These are phyloP conservation scores for Aspergillus sp. DNA, from an alignment of 2,329 filamentous ascomycete species.

Conservation along the genomic window DNA sequence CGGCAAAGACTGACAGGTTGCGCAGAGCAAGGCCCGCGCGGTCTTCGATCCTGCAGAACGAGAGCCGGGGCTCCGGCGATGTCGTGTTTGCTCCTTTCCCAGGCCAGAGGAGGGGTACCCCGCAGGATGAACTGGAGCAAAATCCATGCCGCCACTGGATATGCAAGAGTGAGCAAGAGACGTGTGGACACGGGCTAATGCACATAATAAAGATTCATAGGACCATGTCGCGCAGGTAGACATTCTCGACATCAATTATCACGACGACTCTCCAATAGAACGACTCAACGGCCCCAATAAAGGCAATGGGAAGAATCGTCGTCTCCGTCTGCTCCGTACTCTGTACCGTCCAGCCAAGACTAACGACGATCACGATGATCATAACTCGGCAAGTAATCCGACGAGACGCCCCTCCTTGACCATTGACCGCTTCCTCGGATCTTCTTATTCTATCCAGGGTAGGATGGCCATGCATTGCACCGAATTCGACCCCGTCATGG, in stretches of 20 bases:
- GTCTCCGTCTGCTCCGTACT: neutral
- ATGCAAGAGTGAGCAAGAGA: neutral
- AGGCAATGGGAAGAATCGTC: too few relatives aligned
- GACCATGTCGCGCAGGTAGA: conserved; percentile 29
- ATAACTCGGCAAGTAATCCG: conserved; percentile 17
- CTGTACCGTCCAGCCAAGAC: conserved; percentile 10
- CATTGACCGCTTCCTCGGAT: conserved; percentile 15
- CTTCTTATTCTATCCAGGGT: too few relatives aligned
- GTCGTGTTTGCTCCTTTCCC: neutral
- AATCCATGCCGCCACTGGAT: conserved; percentile 5
- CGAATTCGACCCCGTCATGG: too few relatives aligned
- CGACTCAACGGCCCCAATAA: too few relatives aligned
- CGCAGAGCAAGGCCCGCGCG: conserved; percentile 17
- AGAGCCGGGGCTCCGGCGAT: conserved; percentile 8
- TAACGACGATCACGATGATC: conserved; percentile 14
- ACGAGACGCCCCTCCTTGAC: conserved; percentile 3
- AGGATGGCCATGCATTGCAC: neutral
- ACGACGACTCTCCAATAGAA: too few relatives aligned
- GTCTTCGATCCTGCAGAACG: conserved; percentile 20
- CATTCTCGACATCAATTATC: neutral
- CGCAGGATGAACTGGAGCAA: neutral
- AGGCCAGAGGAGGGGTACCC: neutral
- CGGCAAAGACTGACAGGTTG: conserved; percentile 29
- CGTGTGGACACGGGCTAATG: conserved; percentile 5
- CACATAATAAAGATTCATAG: conserved; percentile 22